phyloP scores from a whole-genome alignment of 805 yeast genomes.

The Zygoascus ofunaensis region DNA sequence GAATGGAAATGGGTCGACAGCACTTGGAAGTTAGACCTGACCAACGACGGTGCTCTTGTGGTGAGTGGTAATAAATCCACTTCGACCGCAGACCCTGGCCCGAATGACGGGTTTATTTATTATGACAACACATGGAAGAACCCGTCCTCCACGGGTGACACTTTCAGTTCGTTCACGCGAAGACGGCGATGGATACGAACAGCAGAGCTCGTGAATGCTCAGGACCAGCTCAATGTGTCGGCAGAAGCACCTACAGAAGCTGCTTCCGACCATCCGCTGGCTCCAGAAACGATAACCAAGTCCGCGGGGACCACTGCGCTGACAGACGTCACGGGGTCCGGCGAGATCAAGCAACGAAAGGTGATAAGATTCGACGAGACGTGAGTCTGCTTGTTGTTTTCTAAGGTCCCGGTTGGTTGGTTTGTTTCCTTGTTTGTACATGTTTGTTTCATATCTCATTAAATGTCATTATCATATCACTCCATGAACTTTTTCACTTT shows the following conservation, averaged over 20 bases:
- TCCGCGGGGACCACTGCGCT: slow-evolving; percentile 4
- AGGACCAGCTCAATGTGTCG: slow-evolving; percentile 2
- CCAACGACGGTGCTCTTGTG: slow-evolving; percentile 79
- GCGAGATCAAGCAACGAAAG: slow-evolving; percentile 13
- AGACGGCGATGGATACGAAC: slow-evolving; percentile 94
- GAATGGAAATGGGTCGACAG: slow-evolving; percentile 93
- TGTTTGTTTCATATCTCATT: background rate
- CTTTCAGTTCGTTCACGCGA: slow-evolving; percentile 84
- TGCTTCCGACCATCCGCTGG: background rate
- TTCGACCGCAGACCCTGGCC: slow-evolving; percentile 44
- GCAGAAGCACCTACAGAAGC: background rate
- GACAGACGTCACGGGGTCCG: background rate
- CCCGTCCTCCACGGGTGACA: slow-evolving; percentile 70
- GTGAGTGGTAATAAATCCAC: slow-evolving; percentile 43
- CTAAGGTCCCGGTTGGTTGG: too few species aligned
- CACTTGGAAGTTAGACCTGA: slow-evolving; percentile 82
- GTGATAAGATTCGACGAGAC: slow-evolving; percentile 16
- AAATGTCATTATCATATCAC: too few species aligned
- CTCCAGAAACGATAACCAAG: background rate
- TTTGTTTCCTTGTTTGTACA: too few species aligned
- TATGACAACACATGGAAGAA: slow-evolving; percentile 92
- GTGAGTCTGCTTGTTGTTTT: background rate
- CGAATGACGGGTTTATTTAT: slow-evolving; percentile 80
- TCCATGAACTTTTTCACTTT: background rate
- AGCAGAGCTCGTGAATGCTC: slow-evolving; percentile 37